Conservation (phyloP, 768 basidiomycete genomes). For the Lyophyllum semitale region DNA sequence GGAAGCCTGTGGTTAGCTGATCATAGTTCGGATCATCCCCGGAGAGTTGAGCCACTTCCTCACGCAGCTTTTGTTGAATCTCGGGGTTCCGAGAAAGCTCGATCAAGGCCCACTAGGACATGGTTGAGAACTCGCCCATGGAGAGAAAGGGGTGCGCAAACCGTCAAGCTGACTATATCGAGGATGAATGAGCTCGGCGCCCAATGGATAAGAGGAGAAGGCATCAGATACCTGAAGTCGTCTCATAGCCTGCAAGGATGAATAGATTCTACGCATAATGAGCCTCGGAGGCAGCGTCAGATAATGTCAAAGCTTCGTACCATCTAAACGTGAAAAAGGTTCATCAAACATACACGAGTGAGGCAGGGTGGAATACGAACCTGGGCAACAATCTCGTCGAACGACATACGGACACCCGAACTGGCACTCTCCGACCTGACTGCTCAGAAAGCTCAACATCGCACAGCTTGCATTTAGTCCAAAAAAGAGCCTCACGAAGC, state of each 20-base stretch:
- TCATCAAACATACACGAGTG: neutral
- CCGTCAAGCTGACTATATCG: neutral
- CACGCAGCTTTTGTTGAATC: constrained; percentile 31
- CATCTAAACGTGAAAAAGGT: neutral
- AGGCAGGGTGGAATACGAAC: neutral
- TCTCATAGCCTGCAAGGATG: neutral
- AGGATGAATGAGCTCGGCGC: neutral
- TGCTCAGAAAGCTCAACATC: neutral
- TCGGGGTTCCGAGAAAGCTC: constrained; percentile 33
- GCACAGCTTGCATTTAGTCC: neutral
- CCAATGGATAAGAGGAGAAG: neutral
- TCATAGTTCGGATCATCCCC: constrained; percentile 11
- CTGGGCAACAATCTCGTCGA: neutral
- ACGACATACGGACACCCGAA: neutral
- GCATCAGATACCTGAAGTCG: neutral
- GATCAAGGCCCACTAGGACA: constrained; percentile 34
- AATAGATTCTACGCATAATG: neutral
- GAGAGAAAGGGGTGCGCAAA: neutral
- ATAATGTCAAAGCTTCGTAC: neutral
- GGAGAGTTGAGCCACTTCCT: constrained; percentile 24
- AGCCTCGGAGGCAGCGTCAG: neutral
- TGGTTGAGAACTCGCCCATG: neutral
- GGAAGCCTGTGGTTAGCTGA: constrained; percentile 6
- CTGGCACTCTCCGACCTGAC: neutral
- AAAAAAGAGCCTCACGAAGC: constrained; percentile 17